Conservation (phyloP, 2,329 filamentous ascomycete species). For the Cercospora sojina region DNA sequence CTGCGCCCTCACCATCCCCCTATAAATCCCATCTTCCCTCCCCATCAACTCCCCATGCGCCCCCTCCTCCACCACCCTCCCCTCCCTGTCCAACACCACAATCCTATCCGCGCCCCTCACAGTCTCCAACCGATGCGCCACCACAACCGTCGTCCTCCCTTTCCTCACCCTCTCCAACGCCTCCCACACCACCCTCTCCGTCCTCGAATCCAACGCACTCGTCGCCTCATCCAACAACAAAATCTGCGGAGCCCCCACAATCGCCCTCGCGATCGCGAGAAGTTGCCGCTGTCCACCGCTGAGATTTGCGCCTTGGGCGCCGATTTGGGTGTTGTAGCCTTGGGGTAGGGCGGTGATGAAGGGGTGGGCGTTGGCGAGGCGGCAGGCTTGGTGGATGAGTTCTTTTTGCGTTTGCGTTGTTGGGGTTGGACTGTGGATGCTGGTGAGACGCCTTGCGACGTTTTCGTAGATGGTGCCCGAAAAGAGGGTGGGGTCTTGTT, state of each 20-base stretch:
- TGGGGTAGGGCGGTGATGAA: conserved; percentile 39
- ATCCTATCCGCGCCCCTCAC: conserved; percentile 47
- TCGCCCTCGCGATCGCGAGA: conserved; percentile 39
- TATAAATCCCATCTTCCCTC: not conserved
- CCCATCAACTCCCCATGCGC: conserved; percentile 32
- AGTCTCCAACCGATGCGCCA: conserved; percentile 48
- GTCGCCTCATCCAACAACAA: conserved; percentile 41
- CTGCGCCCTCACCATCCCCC: conserved; percentile 10
- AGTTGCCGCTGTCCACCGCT: conserved; percentile 39
- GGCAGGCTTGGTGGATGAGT: conserved; percentile 20
- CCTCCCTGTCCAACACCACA: conserved; percentile 45
- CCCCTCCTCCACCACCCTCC: conserved; percentile 45
- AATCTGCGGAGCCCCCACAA: conserved; percentile 41
- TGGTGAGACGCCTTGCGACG: not conserved
- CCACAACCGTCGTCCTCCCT: conserved; percentile 39
- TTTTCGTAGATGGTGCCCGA: conserved; percentile 44
- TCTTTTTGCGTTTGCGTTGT: not conserved
- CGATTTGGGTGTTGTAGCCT: conserved; percentile 37
- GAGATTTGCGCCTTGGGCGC: conserved; percentile 35
- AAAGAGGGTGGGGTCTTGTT: conserved; percentile 10
- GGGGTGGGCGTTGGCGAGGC: conserved; percentile 34
- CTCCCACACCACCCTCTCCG: conserved; percentile 36
- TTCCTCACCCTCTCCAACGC: conserved; percentile 36
- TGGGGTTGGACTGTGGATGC: no score
- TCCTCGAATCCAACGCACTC: conserved; percentile 37